Evolutionary conservation across 495 filamentous ascomycete genomes (phyloP).

Genomic region (Daldinia decipiens): DNA sequence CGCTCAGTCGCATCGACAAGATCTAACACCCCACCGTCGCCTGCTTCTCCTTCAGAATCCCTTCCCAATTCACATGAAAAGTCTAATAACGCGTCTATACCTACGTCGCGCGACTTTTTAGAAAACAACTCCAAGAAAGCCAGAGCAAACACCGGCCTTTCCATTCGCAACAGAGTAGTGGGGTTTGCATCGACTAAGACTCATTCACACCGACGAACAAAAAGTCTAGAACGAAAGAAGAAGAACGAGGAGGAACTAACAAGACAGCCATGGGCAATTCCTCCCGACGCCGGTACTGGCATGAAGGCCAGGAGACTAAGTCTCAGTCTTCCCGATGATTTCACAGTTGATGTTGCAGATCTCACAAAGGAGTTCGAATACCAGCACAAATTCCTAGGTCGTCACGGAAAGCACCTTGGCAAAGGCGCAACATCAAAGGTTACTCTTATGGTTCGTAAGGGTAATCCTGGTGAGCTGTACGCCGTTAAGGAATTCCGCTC

Average conservation of each 20-base stretch:
- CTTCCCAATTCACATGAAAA: conserved; percentile 44
- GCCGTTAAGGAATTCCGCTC: conserved; percentile 83
- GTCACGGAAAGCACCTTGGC: conserved; percentile 71
- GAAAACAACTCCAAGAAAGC: conserved; percentile 54
- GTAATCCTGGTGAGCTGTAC: conserved; percentile 64
- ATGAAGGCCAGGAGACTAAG: conserved; percentile 72
- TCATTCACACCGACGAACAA: conserved; percentile 41
- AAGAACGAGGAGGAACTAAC: conserved; percentile 43
- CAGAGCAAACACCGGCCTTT: conserved; percentile 60
- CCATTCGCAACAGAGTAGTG: conserved; percentile 53
- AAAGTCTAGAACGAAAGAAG: conserved; percentile 46
- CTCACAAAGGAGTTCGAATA: conserved; percentile 69
- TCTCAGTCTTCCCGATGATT: conserved; percentile 70
- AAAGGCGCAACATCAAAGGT: conserved; percentile 79
- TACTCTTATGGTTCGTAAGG: conserved; percentile 71
- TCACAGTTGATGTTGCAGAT: conserved; percentile 69
- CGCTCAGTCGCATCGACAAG: conserved; percentile 59
- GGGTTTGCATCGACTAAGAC: conserved; percentile 45
- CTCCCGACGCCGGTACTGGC: conserved; percentile 69
- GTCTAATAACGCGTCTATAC: conserved; percentile 50
- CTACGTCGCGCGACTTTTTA: conserved; percentile 53
- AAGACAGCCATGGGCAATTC: conserved; percentile 60
- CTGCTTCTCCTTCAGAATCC: conserved; percentile 55
- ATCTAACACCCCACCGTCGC: conserved; percentile 65
- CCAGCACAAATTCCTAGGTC: conserved; percentile 66